Percentiles rank a stretch among this genome's conserved stretches.
These are phyloP conservation scores for Pyrenophora seminiperda DNA, from an alignment of 2,329 filamentous ascomycete genomes.

Conservation along the genomic window DNA sequence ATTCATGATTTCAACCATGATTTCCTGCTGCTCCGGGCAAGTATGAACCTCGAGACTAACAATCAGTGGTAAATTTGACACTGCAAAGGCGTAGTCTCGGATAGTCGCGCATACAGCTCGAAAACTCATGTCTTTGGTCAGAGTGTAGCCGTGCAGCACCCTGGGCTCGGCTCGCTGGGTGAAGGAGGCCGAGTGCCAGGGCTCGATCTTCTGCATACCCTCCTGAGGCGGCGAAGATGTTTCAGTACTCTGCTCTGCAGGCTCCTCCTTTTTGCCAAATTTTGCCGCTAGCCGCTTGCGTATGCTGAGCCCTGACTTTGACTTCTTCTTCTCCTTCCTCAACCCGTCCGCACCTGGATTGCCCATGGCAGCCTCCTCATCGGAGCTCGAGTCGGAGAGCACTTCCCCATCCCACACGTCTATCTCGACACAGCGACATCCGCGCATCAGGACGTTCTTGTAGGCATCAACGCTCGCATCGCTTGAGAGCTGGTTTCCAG, in stretches of 20 bases:
- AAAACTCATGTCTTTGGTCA: constrained; percentile 85
- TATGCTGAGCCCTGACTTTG: constrained; percentile 34
- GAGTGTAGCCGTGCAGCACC: constrained; percentile 81
- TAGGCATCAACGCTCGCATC: constrained; percentile 79
- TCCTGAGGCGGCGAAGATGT: constrained; percentile 12
- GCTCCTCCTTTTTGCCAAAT: constrained; percentile 38
- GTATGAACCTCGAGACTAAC: constrained; percentile 93
- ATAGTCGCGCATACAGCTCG: constrained; percentile 84
- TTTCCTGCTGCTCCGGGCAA: constrained; percentile 78
- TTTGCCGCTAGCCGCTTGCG: constrained; percentile 45
- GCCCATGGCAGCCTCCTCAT: constrained; percentile 36
- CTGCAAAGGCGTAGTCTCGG: constrained; percentile 75
- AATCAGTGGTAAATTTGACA: constrained; percentile 78
- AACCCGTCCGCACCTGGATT: constrained; percentile 24
- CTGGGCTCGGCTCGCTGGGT: constrained; percentile 66
- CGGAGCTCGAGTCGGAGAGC: constrained; percentile 49
- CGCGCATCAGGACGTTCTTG: constrained; percentile 72
- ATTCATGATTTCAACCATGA: constrained; percentile 93
- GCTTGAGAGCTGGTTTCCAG: constrained; percentile 82
- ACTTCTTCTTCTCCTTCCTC: constrained; percentile 37
- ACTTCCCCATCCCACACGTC: constrained; percentile 85
- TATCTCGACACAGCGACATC: constrained; percentile 90
- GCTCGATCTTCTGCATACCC: constrained; percentile 28
- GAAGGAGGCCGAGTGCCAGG: constrained; percentile 41
- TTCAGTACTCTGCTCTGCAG: constrained; percentile 26